Evolutionary conservation across 1,284 basidiomycete genomes (phyloP).

Genomic region (Heliocybe sulcata): DNA sequence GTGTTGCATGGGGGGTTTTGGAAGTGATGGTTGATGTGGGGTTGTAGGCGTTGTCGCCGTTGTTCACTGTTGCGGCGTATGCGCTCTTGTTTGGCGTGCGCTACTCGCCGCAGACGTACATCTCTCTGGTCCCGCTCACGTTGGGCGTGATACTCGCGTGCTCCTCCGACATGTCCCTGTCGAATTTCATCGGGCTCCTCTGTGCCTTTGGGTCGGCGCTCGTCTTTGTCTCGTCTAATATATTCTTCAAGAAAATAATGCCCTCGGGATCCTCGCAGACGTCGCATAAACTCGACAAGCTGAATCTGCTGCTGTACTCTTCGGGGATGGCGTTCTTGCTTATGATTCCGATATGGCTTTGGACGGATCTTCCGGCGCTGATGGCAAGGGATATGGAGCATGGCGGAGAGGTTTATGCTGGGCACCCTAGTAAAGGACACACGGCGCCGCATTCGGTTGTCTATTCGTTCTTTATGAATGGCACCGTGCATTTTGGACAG

Average conservation of each 20-base stretch:
- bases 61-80: constrained; percentile 96
- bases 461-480: constrained; percentile 86
- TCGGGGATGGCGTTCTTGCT: constrained; percentile 90
- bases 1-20: neutral
- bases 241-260: constrained; percentile 99
- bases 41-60: constrained; percentile 85
- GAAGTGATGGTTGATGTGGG: neutral
- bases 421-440: constrained; percentile 43
- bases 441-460: constrained; percentile 46
- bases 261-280: constrained; percentile 50
- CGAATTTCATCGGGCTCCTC: constrained; percentile 76
- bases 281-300: constrained; percentile 87
- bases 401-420: constrained; percentile 28
- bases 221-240: constrained; percentile 97
- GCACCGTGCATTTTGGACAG: constrained; percentile 93
- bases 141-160: constrained; percentile 97
- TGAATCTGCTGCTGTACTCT: constrained; percentile 94
- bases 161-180: constrained; percentile 85
- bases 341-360: constrained; percentile 93
- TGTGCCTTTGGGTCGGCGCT: constrained; percentile 93
- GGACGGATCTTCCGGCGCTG: constrained; percentile 72
- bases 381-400: constrained; percentile 33
- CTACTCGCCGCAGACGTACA: constrained; percentile 88
- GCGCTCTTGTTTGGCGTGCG: constrained; percentile 88
- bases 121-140: constrained; percentile 92